Base-by-base conservation (phyloP, 208 protist genomes). In the Acanthamoeba pearcei region DNA sequence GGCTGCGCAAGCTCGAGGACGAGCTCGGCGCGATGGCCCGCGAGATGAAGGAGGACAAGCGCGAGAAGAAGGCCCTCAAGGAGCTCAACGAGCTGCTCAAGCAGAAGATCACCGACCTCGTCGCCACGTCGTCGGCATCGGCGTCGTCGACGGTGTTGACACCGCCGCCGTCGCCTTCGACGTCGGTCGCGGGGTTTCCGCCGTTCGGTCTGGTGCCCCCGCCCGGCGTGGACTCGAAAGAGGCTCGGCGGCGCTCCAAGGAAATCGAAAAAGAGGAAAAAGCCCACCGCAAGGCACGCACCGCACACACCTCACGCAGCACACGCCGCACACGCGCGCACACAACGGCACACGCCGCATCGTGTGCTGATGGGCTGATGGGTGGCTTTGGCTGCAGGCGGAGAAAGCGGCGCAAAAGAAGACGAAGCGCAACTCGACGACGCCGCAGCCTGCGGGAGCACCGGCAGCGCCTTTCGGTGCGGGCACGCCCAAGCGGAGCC, bases 31-130 rank as follows among this genome's bases (percentile, higher is more conserved):
- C 17, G 13, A 82, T 38, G 72, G 27, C n/a, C 2, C 72, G 72
- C 35, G 72, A 82, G 38, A 82, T 38, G 72, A 82, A 82, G 5
- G 32, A 82, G 2, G 3, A 46, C 72, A 82, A 82, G 29, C 12
- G n/a, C 15, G 72, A 82, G 72, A 82, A 82, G 32, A 49, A 82
- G 32, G 72, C 72, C 13, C 38, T 82, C 22, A 35, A 27, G 72
- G 72, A 82, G 72, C 27, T 82, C 22, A 82, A 82, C 72, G 72
- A 82, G 38, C 12, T 82, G 72, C 72, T 82, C 72, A 82, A 82
- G 72, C 72, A 82, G 72, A 82, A 82, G 72, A 82, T 82, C 72
- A 82, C 72, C 72, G 72, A 82, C n/a, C 27, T 82, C 32, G 27
- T 49, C 38, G 15, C 35, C 72, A 51, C 35, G n/a, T 22, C 72